phyloP scores from a whole-genome alignment of 2,329 filamentous ascomycete genomes.

The Aspergillus sp. region DNA sequence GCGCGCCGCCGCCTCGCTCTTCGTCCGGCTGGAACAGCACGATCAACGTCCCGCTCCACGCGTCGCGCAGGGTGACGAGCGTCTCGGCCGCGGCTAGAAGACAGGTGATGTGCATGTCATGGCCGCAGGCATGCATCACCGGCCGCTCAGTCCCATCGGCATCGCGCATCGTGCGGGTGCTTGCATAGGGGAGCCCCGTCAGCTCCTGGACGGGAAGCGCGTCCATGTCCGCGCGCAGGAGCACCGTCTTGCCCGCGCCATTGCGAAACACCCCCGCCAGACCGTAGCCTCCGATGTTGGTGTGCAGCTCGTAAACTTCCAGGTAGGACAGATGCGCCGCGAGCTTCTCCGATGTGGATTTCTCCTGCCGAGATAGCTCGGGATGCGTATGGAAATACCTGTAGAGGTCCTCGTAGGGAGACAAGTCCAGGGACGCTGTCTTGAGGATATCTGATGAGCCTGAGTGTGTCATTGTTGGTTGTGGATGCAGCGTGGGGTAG shows the following conservation, averaged over 20 bases:
- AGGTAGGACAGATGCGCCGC: constrained; percentile 32
- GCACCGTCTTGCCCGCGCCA: constrained; percentile 35
- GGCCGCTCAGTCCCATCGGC: constrained; percentile 43
- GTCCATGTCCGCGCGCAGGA: constrained; percentile 43
- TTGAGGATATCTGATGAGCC: constrained; percentile 14
- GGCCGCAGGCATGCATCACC: constrained; percentile 54
- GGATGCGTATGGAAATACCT: constrained; percentile 51
- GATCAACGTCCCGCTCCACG: constrained; percentile 56
- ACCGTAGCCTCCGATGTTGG: constrained; percentile 39
- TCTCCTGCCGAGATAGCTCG: constrained; percentile 51
- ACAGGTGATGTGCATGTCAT: constrained; percentile 52
- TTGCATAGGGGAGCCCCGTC: constrained; percentile 41
- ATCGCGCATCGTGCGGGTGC: constrained; percentile 37
- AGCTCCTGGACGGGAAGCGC: constrained; percentile 41
- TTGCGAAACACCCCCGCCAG: constrained; percentile 36
- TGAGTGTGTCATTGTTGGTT: constrained; percentile 18
- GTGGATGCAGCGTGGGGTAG: neutral
- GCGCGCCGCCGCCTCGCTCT: constrained; percentile 54
- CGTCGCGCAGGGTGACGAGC: constrained; percentile 34
- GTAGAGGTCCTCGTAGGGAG: constrained; percentile 46
- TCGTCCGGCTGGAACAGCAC: constrained; percentile 60
- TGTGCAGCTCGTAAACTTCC: constrained; percentile 29
- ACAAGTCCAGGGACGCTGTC: constrained; percentile 21
- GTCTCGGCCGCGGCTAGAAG: constrained; percentile 46
- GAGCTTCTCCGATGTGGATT: constrained; percentile 42